Base-by-base conservation (phyloP, 1,284 basidiomycete species). In the Bondarzewia mesenterica region DNA sequence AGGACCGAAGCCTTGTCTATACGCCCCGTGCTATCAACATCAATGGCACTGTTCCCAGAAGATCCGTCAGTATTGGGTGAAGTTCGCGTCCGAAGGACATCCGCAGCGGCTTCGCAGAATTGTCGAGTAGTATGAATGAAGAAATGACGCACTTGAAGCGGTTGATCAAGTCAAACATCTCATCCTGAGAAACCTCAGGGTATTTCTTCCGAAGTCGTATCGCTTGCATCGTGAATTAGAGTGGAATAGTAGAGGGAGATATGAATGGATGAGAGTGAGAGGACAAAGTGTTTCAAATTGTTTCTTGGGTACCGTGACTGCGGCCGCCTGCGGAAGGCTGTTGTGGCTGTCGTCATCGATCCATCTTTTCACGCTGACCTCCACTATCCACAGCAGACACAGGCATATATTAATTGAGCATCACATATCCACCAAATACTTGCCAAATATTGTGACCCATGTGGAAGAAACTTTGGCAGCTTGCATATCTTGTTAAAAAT, bases 181-280 rank as follows among this genome's bases (percentile, higher is more conserved):
- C 92, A 72, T 94, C 90, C 62, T 85, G 81, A 42, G 86, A 75
- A 60, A 98, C 85, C 61, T 95, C 86, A 25, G 94, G 92, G 62
- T 89, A 96, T 67, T 96, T 97, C 73, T 88, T 91, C 64, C 93
- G 86, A 22, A 98, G 75, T 69, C 87, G 83, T 55, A 94, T 72
- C 44, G 89, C 87, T 67, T 93, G 85, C 91, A 94, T 91, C 23
- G 63, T 61, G 50, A 59, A 7, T 50, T 40, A 39, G 39, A 23
- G 37, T n/a, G 20, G 21, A 27, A 25, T 15, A 18, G 21, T 29
- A 29, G 27, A 26, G 27, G 42, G n/a, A n/a, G n/a, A n/a, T n/a
- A n/a, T n/a, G n/a, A n/a, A n/a, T n/a, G n/a, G 29, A 32, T 32
- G 29, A n/a, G 29, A 32, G 29, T 32, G n/a, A 32, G 29, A 7